Evolutionary conservation across 805 yeast genomes (phyloP).

Genomic region (Yamadazyma olivae): DNA sequence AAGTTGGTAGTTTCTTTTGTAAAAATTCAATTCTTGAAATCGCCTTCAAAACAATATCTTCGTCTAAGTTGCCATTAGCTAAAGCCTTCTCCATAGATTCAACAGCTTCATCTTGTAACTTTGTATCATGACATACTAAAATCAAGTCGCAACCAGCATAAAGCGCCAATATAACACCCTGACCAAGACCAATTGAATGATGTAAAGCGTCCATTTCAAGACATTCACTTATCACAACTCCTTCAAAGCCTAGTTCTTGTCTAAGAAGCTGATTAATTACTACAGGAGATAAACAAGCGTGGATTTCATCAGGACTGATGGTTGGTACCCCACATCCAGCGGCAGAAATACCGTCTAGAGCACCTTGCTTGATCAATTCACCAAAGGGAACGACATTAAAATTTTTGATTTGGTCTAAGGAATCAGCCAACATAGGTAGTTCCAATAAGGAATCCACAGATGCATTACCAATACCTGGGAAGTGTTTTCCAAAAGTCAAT

Average conservation of each 20-base stretch:
- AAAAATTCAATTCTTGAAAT: conserved; percentile 42
- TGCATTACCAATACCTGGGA: conserved; percentile 66
- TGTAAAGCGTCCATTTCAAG: conserved; percentile 61
- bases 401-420: conserved; percentile 48
- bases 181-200: conserved; percentile 64
- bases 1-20: conserved; percentile 39
- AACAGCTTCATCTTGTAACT: conserved; percentile 55
- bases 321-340: conserved; percentile 67
- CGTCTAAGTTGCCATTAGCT: conserved; percentile 41
- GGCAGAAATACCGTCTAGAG: conserved; percentile 54
- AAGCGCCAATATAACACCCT: conserved; percentile 60
- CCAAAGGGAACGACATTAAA: conserved; percentile 52
- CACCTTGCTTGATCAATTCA: conserved; percentile 39
- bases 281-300: conserved; percentile 58
- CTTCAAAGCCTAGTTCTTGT: conserved; percentile 49
- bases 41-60: conserved; percentile 37
- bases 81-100: conserved; percentile 38
- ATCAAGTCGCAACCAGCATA: conserved; percentile 65
- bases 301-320: conserved; percentile 57
- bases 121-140: conserved; percentile 56
- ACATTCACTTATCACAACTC: conserved; percentile 59
- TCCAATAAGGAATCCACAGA: conserved; percentile 56
- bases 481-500: conserved; percentile 57
- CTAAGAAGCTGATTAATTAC: conserved; percentile 50
- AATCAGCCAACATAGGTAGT: conserved; percentile 56